These are phyloP conservation scores for Conticribra guillardii DNA, from an alignment of 108 stramenopile genomes.

Conservation along the genomic window DNA sequence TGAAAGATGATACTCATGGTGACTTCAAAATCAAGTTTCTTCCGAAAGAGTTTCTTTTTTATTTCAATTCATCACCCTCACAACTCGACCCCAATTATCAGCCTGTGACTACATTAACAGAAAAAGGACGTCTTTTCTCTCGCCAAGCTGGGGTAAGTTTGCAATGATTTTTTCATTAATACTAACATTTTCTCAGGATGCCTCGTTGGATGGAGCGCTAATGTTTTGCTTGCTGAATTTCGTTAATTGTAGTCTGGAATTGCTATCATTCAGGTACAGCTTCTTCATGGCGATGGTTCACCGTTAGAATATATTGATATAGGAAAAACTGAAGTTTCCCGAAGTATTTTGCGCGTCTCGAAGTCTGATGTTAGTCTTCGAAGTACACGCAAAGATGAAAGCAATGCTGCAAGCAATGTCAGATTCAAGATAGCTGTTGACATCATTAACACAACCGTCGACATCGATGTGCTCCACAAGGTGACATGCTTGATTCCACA, in stretches of 20 bases:
- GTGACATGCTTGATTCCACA: slow-evolving; percentile 21
- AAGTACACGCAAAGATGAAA: not conserved
- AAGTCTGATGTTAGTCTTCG: slow-evolving; percentile 21
- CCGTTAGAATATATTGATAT: slow-evolving; percentile 11
- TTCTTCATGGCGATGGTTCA: slow-evolving; percentile 38
- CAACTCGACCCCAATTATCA: slow-evolving; percentile 67
- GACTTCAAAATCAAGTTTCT: slow-evolving; percentile 22
- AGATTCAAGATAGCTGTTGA: slow-evolving; percentile 52
- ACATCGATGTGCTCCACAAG: slow-evolving; percentile 61
- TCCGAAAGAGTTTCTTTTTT: slow-evolving; percentile 39
- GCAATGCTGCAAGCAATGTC: slow-evolving; percentile 4
- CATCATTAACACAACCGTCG: slow-evolving; percentile 67
- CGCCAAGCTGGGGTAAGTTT: slow-evolving; percentile 50
- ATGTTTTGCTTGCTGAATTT: too few species aligned
- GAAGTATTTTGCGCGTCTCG: slow-evolving; percentile 3
- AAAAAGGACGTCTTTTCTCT: slow-evolving; percentile 64
- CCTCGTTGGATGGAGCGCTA: too few species aligned
- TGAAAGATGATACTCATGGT: slow-evolving; percentile 12
- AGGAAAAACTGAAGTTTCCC: slow-evolving; percentile 4
- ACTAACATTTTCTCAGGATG: too few species aligned
- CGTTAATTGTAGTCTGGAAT: slow-evolving; percentile 66
- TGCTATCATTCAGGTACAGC: slow-evolving; percentile 61
- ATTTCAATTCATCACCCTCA: slow-evolving; percentile 43
- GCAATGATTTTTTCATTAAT: too few species aligned
- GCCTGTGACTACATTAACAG: slow-evolving; percentile 66